These are phyloP conservation scores for Lodderomyces beijingensis DNA, from an alignment of 1,139 yeast species.

Conservation along the genomic window DNA sequence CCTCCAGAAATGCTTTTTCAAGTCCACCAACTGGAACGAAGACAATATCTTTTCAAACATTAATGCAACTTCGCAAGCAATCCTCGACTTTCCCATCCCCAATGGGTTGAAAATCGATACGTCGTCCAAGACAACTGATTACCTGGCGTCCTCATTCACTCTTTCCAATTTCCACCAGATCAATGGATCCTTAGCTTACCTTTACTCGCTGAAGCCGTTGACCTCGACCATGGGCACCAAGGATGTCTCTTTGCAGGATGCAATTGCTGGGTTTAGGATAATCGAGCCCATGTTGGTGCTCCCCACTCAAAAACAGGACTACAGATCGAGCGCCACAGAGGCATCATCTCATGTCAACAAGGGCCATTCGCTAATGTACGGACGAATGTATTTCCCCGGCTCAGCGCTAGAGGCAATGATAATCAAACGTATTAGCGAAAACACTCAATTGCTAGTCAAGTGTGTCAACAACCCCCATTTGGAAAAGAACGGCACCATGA, in stretches of 20 bases:
- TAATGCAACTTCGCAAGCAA: slow-evolving; percentile 61
- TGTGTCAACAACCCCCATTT: slow-evolving; percentile 71
- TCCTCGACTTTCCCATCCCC: slow-evolving; percentile 76
- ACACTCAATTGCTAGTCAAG: slow-evolving; percentile 64
- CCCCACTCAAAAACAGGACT: background rate
- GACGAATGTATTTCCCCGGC: slow-evolving; percentile 86
- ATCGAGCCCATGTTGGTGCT: slow-evolving; percentile 40
- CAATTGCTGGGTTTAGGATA: slow-evolving; percentile 72
- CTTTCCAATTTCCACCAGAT: slow-evolving; percentile 64
- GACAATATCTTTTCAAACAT: slow-evolving; percentile 74
- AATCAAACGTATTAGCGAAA: slow-evolving; percentile 57
- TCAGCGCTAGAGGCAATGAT: slow-evolving; percentile 86
- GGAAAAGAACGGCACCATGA: slow-evolving; percentile 53
- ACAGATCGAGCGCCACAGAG: slow-evolving; percentile 1
- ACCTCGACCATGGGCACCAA: slow-evolving; percentile 49
- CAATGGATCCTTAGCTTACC: slow-evolving; percentile 80
- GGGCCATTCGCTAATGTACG: slow-evolving; percentile 42
- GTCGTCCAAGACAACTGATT: slow-evolving; percentile 66
- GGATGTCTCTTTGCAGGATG: slow-evolving; percentile 59
- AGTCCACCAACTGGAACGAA: slow-evolving; percentile 69
- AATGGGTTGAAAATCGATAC: slow-evolving; percentile 62
- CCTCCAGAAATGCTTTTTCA: slow-evolving; percentile 66
- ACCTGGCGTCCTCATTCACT: slow-evolving; percentile 72
- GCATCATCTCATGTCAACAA: slow-evolving; percentile 20
- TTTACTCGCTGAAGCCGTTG: slow-evolving; percentile 65